These are phyloP conservation scores for Lipomyces orientalis DNA, from an alignment of 805 yeast genomes.

Conservation along the genomic window DNA sequence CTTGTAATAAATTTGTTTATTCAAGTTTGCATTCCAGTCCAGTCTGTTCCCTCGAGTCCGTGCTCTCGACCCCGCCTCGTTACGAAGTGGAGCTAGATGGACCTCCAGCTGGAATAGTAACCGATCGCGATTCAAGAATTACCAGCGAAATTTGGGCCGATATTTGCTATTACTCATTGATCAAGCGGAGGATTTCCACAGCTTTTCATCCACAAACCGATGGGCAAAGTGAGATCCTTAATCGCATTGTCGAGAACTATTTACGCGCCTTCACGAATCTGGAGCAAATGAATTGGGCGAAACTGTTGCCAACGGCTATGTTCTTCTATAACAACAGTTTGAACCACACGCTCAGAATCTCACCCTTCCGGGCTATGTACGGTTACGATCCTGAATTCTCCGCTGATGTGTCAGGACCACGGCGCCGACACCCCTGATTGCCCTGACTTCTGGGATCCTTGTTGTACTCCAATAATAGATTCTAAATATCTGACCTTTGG, in stretches of 20 bases:
- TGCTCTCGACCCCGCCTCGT: no score
- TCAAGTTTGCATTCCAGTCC: no score
- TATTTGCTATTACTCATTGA: background rate
- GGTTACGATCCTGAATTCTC: background rate
- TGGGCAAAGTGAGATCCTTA: slow-evolving; percentile 9
- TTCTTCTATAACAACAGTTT: background rate
- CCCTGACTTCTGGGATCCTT: no score
- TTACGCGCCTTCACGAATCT: background rate
- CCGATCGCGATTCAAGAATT: slow-evolving; percentile 36
- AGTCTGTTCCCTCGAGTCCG: no score
- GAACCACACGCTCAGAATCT: background rate
- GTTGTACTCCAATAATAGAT: no score
- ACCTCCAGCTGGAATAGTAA: slow-evolving; percentile 16
- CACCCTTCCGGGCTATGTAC: background rate
- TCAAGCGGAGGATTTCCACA: background rate
- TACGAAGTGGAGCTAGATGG: slow-evolving; percentile 35
- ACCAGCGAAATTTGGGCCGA: slow-evolving; percentile 30
- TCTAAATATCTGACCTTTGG: no score
- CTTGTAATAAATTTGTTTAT: no score
- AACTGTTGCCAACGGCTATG: background rate
- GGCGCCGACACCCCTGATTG: no score
- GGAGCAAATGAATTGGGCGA: background rate
- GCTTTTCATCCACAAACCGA: slow-evolving; percentile 9
- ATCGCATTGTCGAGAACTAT: background rate
- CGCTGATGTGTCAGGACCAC: no score